phyloP scores from a whole-genome alignment of 2,329 filamentous ascomycete genomes.

The Penicillium sp. region DNA sequence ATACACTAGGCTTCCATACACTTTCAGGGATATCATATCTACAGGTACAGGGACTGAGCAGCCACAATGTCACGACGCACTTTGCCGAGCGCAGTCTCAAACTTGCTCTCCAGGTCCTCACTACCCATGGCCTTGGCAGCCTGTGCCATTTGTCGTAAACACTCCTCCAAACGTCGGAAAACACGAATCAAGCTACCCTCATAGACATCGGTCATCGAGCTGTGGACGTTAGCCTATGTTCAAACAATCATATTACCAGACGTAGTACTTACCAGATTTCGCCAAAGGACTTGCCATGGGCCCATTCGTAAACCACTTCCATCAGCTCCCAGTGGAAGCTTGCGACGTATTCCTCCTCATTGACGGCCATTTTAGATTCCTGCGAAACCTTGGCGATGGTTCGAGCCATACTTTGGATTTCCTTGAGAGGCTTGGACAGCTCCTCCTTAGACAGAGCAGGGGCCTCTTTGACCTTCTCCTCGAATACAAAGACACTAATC shows the following conservation, averaged over 20 bases:
- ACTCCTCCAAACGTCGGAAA: slow-evolving; percentile 91
- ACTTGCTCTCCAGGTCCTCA: slow-evolving; percentile 88
- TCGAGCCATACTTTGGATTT: slow-evolving; percentile 83
- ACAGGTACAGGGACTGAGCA: slow-evolving; percentile 89
- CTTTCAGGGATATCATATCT: slow-evolving; percentile 32
- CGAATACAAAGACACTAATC: slow-evolving; percentile 93
- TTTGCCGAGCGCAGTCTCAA: slow-evolving; percentile 80
- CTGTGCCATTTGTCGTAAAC: slow-evolving; percentile 91
- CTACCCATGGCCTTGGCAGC: slow-evolving; percentile 98
- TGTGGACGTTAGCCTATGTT: slow-evolving; percentile 15
- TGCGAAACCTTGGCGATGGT: slow-evolving; percentile 89
- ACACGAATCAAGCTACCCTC: slow-evolving; percentile 94
- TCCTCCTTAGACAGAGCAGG: slow-evolving; percentile 71
- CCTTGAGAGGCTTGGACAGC: slow-evolving; percentile 77
- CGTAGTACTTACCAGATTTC: slow-evolving; percentile 77
- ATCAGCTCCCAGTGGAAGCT: slow-evolving; percentile 93
- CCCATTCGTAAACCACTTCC: slow-evolving; percentile 93
- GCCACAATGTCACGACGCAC: slow-evolving; percentile 92
- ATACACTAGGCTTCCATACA: slow-evolving; percentile 1
- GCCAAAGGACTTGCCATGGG: slow-evolving; percentile 82
- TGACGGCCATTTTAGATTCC: slow-evolving; percentile 90
- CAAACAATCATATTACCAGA: slow-evolving; percentile 1
- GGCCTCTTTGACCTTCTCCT: slow-evolving; percentile 84
- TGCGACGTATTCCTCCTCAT: slow-evolving; percentile 89
- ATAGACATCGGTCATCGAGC: slow-evolving; percentile 99